phyloP scores from a whole-genome alignment of 2,329 filamentous ascomycete species.

The Neonectria coccinea region DNA sequence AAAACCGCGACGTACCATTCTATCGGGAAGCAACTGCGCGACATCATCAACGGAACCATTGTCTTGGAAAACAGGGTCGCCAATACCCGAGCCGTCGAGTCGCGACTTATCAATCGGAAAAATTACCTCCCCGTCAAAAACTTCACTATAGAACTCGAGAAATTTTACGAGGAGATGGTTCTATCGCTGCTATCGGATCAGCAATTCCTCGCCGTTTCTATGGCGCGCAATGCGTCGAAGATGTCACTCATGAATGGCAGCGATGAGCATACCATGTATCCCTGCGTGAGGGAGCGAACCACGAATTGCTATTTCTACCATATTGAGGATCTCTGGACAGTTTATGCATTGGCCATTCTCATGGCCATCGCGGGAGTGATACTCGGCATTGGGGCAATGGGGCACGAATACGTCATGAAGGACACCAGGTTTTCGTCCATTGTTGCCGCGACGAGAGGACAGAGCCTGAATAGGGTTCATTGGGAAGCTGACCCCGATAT shows the following conservation, averaged over 20 bases:
- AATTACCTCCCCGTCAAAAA: slow-evolving; percentile 26
- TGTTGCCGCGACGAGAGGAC: slow-evolving; percentile 23
- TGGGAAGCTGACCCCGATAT: neutral
- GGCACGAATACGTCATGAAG: slow-evolving; percentile 27
- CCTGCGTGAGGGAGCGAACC: slow-evolving; percentile 26
- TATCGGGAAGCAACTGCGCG: slow-evolving; percentile 15
- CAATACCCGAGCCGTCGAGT: slow-evolving; percentile 15
- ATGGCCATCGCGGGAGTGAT: slow-evolving; percentile 32
- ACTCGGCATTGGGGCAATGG: slow-evolving; percentile 32
- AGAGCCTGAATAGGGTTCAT: slow-evolving; percentile 11
- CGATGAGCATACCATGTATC: slow-evolving; percentile 18
- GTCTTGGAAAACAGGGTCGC: neutral
- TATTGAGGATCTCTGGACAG: slow-evolving; percentile 18
- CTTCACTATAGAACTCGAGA: slow-evolving; percentile 17
- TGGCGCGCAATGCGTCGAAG: slow-evolving; percentile 33
- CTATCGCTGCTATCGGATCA: slow-evolving; percentile 37
- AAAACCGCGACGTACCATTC: slow-evolving; percentile 17
- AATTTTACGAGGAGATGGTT: slow-evolving; percentile 32
- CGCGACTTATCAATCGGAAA: slow-evolving; percentile 30
- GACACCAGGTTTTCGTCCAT: slow-evolving; percentile 38
- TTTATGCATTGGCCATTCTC: slow-evolving; percentile 27
- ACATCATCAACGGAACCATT: slow-evolving; percentile 18
- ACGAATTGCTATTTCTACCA: slow-evolving; percentile 35
- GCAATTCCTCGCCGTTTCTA: slow-evolving; percentile 37
- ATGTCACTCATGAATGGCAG: slow-evolving; percentile 20